Base-by-base conservation (phyloP, 148 eudicot genomes). In the Amaranthus cruentus region DNA sequence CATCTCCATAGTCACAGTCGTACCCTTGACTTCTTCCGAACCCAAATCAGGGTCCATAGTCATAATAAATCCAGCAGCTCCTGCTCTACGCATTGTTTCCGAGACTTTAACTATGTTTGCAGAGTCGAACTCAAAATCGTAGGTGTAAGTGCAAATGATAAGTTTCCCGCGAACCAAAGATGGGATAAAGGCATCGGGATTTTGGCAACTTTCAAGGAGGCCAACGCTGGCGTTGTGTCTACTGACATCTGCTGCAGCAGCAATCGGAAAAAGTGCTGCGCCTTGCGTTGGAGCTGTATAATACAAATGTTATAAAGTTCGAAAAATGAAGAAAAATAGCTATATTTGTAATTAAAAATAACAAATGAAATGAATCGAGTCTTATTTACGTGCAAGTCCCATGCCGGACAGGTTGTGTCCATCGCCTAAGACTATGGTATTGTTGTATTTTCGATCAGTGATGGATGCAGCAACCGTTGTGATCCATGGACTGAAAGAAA, bases 401-500 rank as follows among this genome's bases (percentile, higher is more conserved):
- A 82, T 76, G 76, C 89, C 92, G n/a, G 74, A 73, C 43, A 86
- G 75, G 81, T 72, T 79, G 38, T 81, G 85, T 8, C 88, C 88
- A 58, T 84, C 75, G 7, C 89, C 89, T 59, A 88, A 76, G 28
- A 68, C 51, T 71, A 88, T 71, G 4, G 89, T 81, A 53, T 69
- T 78, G 56, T 81, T 86, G 77, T 88, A 88, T 55, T 78, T 86
- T 28, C 92, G 87, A 55, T 86, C 92, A 38, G 83, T 88, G 13
- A 77, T 63, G 42, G 89, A 86, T 60, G 92, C 89, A 64, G 89
- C 92, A 48, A 86, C 89, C 66, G 86, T 86, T 2, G 86, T 84
- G 61, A 88, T 88, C 92, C 92, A 88, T 4, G 92, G 92, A 73
- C 92, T 88, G 56, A 88, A 88, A 47, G 92, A 88, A 76, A 86